Percentiles rank a stretch among this genome's conserved stretches.
Evolutionary conservation across 176 grass and related monocot species (phyloP).

Genomic region (Oryza brachyantha): DNA sequence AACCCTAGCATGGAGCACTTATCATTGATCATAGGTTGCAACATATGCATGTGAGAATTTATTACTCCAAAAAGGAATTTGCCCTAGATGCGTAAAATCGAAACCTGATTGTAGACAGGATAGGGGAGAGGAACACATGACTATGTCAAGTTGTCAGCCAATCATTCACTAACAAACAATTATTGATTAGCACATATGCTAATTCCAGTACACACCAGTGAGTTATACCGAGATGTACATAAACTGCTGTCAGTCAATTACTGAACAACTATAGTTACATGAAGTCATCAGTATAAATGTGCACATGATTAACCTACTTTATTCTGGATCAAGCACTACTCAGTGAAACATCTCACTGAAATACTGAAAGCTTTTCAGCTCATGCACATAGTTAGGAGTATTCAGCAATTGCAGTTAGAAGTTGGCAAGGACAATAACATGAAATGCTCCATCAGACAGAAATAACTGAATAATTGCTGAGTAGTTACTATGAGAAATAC

Average conservation of each 20-base stretch:
- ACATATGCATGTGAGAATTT: background rate
- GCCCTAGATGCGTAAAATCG: background rate
- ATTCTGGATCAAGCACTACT: background rate
- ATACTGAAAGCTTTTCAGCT: background rate
- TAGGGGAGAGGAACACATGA: background rate
- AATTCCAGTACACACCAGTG: background rate
- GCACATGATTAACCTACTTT: background rate
- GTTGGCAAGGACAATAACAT: background rate
- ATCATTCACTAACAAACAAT: constrained; percentile 10
- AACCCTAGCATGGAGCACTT: background rate
- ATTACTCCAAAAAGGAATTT: background rate
- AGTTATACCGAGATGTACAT: background rate
- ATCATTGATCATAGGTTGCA: background rate
- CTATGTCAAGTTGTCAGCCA: background rate
- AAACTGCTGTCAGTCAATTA: background rate
- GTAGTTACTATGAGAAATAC: background rate
- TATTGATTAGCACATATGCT: background rate
- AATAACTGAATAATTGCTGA: background rate
- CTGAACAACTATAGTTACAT: background rate
- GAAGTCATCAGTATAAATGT: background rate
- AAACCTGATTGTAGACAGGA: background rate
- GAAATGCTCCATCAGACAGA: background rate
- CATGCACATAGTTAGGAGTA: background rate
- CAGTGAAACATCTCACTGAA: background rate
- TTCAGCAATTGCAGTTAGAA: background rate